A percentile compares a stretch with the other conserved stretches of the same genome.
Conservation (phyloP, 108 stramenopile genomes). For the Stephanodiscus minutulus region DNA sequence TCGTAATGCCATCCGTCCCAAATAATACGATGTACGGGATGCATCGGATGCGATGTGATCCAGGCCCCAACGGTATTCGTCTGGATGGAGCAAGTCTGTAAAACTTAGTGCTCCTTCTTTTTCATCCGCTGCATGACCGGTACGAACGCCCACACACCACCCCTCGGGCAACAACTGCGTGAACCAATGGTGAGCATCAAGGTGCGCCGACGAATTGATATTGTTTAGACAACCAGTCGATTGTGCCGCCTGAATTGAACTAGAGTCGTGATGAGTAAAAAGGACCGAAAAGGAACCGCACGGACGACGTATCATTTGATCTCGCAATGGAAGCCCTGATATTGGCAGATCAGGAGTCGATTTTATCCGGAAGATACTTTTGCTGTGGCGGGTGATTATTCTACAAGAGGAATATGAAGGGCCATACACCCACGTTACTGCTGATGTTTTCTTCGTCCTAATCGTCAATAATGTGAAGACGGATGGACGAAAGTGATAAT, state of each 20-base stretch:
- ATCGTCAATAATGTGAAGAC: background rate
- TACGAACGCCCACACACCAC: conserved; percentile 38
- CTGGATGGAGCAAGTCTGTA: conserved; percentile 48
- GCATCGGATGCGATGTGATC: conserved; percentile 25
- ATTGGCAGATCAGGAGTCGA: background rate
- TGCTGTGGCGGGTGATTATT: background rate
- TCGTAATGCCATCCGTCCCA: conserved; percentile 82
- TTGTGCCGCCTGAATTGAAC: background rate
- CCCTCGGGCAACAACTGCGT: conserved; percentile 44
- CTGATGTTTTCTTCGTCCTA: background rate
- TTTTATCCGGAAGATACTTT: background rate
- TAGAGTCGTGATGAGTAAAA: background rate
- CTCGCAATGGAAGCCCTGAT: background rate
- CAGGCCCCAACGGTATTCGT: conserved; percentile 64
- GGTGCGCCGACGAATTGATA: background rate
- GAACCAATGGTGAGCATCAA: conserved; percentile 37
- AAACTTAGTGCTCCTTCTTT: conserved; percentile 1
- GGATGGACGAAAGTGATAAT: background rate
- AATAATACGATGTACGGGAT: conserved; percentile 58
- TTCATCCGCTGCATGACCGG: background rate
- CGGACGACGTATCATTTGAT: background rate
- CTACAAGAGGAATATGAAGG: background rate
- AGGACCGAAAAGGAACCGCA: background rate
- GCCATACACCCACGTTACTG: background rate
- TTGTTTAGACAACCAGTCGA: background rate